Evolutionary conservation across 78 protist species (phyloP).

Genomic region (Dictyostelium capitatum): DNA sequence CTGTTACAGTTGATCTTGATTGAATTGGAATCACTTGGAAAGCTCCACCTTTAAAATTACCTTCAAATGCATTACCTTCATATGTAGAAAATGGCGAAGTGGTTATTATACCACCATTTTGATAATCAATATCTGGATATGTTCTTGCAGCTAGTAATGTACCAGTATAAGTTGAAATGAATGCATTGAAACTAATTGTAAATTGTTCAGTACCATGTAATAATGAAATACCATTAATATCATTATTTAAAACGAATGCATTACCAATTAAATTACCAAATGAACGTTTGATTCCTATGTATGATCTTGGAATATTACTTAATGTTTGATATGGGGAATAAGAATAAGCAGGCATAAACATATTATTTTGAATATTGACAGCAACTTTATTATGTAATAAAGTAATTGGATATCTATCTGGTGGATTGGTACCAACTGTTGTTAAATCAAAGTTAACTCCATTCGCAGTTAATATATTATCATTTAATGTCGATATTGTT

Average conservation of each 20-base stretch:
- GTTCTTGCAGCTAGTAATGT: not conserved
- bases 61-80: not conserved
- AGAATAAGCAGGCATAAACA: not conserved
- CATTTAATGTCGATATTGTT: not conserved
- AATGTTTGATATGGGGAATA: too few species aligned
- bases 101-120: not conserved
- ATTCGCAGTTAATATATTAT: not conserved
- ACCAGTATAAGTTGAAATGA: not conserved
- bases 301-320: not conserved
- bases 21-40: not conserved
- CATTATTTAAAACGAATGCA: not conserved
- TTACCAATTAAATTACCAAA: not conserved
- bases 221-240: not conserved
- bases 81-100: not conserved
- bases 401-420: not conserved
- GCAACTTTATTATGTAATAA: not conserved
- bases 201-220: not conserved
- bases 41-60: not conserved
- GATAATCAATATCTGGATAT: not conserved
- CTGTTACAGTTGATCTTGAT: not conserved
- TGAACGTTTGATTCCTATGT: not conserved
- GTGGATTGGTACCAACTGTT: not conserved
- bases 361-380: not conserved
- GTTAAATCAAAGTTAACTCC: not conserved
- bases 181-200: not conserved